Conservation (phyloP, 768 basidiomycete genomes). For the Panellus pusillus region DNA sequence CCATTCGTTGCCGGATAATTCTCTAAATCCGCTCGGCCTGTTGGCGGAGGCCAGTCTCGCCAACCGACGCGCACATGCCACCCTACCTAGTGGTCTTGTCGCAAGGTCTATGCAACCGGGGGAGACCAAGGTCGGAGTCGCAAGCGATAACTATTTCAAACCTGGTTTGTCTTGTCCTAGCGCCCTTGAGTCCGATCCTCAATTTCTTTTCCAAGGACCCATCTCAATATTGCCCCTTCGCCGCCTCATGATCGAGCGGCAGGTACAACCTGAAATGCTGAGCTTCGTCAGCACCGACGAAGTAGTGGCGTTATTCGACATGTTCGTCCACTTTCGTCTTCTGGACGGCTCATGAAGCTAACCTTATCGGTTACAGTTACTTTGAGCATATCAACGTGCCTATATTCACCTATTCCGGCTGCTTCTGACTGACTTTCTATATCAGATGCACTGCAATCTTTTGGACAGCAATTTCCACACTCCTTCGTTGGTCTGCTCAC, state of each 20-base stretch:
- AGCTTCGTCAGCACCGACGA: conserved; percentile 86
- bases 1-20: conserved; percentile 89
- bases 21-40: conserved; percentile 88
- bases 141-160: conserved; percentile 88
- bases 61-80: conserved; percentile 62
- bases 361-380: conserved; percentile 45
- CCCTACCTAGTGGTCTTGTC: conserved; percentile 39
- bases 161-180: conserved; percentile 56
- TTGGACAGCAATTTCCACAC: conserved; percentile 91
- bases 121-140: conserved; percentile 68
- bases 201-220: conserved; percentile 53
- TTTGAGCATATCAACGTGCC: conserved; percentile 76
- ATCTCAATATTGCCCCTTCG: conserved; percentile 87
- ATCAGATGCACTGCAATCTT: conserved; percentile 75
- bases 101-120: conserved; percentile 38
- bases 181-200: conserved; percentile 4
- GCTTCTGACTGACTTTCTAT: conserved; percentile 18
- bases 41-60: conserved; percentile 88
- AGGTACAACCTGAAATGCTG: conserved; percentile 92
- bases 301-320: conserved; percentile 87
- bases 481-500: conserved; percentile 88
- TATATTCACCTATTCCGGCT: conserved; percentile 10
- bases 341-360: conserved; percentile 12
- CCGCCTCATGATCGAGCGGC: conserved; percentile 81
- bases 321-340: conserved; percentile 50